Evolutionary conservation across 2,329 filamentous ascomycete species (phyloP), one percentile per base, ranked within the genome.

Genomic region (Aspergillus neotritici): DNA sequence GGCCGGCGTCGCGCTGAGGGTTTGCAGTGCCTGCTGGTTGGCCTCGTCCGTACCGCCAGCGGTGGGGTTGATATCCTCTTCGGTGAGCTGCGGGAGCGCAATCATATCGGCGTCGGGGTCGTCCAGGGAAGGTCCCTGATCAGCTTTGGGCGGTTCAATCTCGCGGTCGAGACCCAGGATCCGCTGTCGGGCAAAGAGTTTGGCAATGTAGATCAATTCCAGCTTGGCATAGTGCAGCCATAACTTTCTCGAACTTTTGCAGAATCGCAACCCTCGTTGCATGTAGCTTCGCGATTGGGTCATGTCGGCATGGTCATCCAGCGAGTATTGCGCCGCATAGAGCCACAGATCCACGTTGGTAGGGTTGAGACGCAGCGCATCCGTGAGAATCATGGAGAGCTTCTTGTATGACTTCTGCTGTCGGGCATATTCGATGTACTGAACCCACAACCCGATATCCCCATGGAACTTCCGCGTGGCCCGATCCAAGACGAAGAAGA

Each of bases 191-290:
- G 80, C 80, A 46, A 86, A 82, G 59, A 97, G 81, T 69, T 86
- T 89, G 40, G 79, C 81, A 43, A 97, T 75, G 74, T 94, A 97
- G 50, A 93, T 84, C 81, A 95, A 88, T 73, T 98, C 93, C 59
- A 91, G 77, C 60, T 86, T 84, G 7, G 86, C 85, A 62, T 96
- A 97, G 68, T 95, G 87, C 29, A 94, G 63, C 89, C 91, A 98
- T 40, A 98, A 66, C 13, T 74, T 73, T 50, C 75, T 80, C 36
- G 85, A 83, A 37, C 73, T 79, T 40, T 83, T 87, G 70, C 90
- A 96, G 66, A 98, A 97, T 33, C 93, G 77, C 60, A 94, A 78
- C 0, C 90, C 93, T 49, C 91, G 77, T 74, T 94, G 79, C 89
- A 98, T 77, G 75, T 93, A 86, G 37, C 81, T 84, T 48, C 93